phyloP scores from a whole-genome alignment of 148 eudicot species.

The Vaccinium vitisidaea region DNA sequence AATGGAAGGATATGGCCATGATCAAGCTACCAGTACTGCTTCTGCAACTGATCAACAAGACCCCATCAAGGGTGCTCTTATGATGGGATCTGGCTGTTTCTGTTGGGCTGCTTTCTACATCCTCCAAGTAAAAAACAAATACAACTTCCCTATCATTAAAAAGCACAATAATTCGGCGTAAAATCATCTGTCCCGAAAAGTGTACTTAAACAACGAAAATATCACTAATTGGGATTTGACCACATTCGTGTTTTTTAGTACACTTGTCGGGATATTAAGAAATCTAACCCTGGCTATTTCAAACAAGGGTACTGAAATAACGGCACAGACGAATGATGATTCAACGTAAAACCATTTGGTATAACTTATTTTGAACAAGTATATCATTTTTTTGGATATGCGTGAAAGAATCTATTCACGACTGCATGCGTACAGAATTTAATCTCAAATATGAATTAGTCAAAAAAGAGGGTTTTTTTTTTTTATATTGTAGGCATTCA shows the following conservation, averaged over 20 bases:
- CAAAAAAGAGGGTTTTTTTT: not conserved
- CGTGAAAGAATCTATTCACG: no score
- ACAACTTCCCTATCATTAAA: not conserved
- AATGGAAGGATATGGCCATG: not conserved
- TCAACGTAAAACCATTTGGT: no score
- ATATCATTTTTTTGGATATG: no score
- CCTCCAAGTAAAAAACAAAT: slow-evolving; percentile 42
- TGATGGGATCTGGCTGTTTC: slow-evolving; percentile 57
- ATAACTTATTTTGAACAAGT: no score
- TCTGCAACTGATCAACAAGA: slow-evolving; percentile 26
- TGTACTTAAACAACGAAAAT: no score
- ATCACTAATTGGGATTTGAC: no score
- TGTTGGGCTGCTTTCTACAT: slow-evolving; percentile 67
- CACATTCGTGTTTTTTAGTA: no score
- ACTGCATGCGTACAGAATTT: no score
- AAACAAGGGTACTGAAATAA: no score
- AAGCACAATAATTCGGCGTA: not conserved
- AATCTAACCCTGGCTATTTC: no score
- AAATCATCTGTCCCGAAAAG: not conserved
- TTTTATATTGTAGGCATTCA: slow-evolving; percentile 44
- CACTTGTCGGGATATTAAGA: no score
- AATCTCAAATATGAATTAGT: not conserved
- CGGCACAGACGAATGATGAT: no score
- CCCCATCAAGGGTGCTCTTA: slow-evolving; percentile 61
- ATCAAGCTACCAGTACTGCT: not conserved